Evolutionary conservation across 768 basidiomycete genomes (phyloP).

Genomic region (Rhodotorula paludigena): DNA sequence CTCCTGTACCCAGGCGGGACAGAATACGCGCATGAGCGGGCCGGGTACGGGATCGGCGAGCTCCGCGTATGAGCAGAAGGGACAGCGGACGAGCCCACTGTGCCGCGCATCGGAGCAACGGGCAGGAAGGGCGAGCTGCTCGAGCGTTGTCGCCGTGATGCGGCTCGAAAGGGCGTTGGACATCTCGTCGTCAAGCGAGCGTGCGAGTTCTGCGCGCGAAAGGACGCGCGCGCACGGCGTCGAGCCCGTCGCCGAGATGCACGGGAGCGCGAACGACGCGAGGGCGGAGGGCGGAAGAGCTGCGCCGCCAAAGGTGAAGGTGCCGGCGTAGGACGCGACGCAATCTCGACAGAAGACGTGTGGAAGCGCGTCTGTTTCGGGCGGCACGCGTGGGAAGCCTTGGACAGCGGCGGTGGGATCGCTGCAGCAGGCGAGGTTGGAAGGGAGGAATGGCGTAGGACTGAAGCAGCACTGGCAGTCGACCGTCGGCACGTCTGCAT

Average conservation of each 20-base stretch:
- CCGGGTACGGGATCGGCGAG: background rate
- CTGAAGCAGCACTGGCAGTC: conserved; percentile 20
- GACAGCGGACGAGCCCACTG: background rate
- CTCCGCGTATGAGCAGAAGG: conserved; percentile 12
- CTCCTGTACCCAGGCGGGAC: conserved; percentile 1
- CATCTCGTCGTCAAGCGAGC: background rate
- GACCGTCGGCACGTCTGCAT: background rate
- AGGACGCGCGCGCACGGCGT: background rate
- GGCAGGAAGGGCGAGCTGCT: background rate
- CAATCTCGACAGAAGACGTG: conserved; percentile 10
- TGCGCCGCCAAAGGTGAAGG: background rate
- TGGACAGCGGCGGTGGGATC: background rate
- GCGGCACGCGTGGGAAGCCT: background rate
- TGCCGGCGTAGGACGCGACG: background rate
- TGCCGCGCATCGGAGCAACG: background rate
- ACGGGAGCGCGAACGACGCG: background rate
- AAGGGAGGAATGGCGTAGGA: background rate
- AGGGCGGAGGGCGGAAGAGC: background rate
- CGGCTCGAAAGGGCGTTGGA: background rate
- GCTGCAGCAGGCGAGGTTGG: background rate
- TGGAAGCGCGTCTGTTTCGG: background rate
- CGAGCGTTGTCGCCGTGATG: background rate
- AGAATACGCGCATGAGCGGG: background rate
- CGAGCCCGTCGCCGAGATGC: background rate
- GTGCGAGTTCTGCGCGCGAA: background rate